Conservation (phyloP, 2,329 filamentous ascomycete genomes). For the Fusarium chuoi region DNA sequence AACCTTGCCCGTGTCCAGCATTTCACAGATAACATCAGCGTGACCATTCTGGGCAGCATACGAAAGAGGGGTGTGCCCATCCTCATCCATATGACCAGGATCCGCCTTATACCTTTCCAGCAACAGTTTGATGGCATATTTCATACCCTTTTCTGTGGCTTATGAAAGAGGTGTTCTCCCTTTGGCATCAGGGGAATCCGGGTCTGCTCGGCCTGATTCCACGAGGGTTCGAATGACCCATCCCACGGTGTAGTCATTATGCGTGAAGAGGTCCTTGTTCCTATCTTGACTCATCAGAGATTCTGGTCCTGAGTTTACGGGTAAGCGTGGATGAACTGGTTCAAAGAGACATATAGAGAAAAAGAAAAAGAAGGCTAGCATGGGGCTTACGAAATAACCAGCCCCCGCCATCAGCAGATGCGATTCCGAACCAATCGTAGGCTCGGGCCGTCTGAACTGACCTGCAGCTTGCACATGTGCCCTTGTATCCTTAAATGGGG, state of each 20-base stretch:
- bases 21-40: neutral
- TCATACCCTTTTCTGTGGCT: neutral
- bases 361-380: neutral
- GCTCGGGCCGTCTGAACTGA: rapidly evolving
- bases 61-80: neutral
- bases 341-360: rapidly evolving
- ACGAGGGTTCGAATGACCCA: neutral
- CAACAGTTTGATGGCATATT: rapidly evolving
- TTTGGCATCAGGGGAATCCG: rapidly evolving
- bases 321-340: rapidly evolving
- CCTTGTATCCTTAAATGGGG: neutral
- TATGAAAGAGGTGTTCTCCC: neutral
- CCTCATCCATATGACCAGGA: rapidly evolving
- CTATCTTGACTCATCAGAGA: neutral
- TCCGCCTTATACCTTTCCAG: rapidly evolving
- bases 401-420: neutral
- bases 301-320: neutral
- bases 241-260: neutral
- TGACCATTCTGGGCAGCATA: neutral
- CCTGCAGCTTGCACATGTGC: neutral
- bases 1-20: neutral
- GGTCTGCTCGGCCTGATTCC: neutral
- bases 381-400: neutral
- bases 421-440: neutral
- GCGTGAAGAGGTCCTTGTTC: neutral